phyloP scores from a whole-genome alignment of 2,329 filamentous ascomycete species.

The Cercospora sojina region DNA sequence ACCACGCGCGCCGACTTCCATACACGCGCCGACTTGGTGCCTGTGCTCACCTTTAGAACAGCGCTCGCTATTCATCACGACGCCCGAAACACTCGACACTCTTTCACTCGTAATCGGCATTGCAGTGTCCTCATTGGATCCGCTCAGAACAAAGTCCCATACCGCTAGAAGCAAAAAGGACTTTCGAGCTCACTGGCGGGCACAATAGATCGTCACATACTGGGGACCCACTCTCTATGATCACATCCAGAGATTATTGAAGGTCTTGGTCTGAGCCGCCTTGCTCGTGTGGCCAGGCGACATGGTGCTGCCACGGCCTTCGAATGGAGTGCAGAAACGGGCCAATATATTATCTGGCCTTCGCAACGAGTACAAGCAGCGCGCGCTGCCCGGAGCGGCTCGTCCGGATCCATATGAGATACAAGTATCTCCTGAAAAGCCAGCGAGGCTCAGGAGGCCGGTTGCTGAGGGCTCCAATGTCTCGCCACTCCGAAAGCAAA shows the following conservation, averaged over 20 bases:
- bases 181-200: not conserved
- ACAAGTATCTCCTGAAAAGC: not conserved
- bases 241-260: too few species aligned
- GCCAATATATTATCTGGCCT: not conserved
- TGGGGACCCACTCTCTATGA: not conserved
- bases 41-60: not conserved
- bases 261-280: not conserved
- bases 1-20: not conserved
- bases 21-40: not conserved
- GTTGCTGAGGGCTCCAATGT: not conserved
- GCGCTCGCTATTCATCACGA: not conserved
- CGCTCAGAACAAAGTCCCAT: not conserved
- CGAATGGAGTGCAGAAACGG: not conserved
- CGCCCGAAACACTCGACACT: not conserved
- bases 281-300: not conserved
- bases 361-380: not conserved
- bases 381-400: not conserved
- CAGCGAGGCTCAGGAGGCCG: not conserved
- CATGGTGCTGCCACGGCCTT: not conserved
- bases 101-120: not conserved
- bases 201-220: not conserved
- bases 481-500: not conserved
- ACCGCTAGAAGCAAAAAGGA: not conserved
- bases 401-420: constrained; percentile 8
- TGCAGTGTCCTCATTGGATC: not conserved